Evolutionary conservation across 2,329 filamentous ascomycete genomes (phyloP).

Genomic region (Bipolaris bicolor): DNA sequence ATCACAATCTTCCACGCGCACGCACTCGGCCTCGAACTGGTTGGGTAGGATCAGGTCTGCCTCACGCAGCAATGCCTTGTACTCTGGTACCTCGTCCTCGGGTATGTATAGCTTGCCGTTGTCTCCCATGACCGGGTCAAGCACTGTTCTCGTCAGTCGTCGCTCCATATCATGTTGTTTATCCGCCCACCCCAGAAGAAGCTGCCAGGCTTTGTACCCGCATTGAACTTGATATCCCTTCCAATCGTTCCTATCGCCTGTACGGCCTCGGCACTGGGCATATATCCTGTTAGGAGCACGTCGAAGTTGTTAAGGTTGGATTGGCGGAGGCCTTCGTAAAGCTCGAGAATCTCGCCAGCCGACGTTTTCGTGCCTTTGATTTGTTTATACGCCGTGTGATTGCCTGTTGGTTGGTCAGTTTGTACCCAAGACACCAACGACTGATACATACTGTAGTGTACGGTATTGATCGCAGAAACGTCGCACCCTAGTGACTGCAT

Average conservation of each 20-base stretch:
- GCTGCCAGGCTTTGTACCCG: slow-evolving; percentile 67
- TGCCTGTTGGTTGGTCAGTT: slow-evolving; percentile 64
- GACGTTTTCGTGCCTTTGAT: slow-evolving; percentile 84
- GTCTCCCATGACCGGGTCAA: slow-evolving; percentile 98
- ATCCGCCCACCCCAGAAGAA: slow-evolving; percentile 82
- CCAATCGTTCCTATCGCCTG: slow-evolving; percentile 84
- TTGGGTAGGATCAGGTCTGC: slow-evolving; percentile 95
- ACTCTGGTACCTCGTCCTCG: slow-evolving; percentile 88
- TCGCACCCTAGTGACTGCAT: slow-evolving; percentile 94
- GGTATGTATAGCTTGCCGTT: slow-evolving; percentile 91
- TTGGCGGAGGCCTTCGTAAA: slow-evolving; percentile 84
- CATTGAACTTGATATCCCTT: slow-evolving; percentile 74
- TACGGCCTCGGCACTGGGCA: slow-evolving; percentile 84
- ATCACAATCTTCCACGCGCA: not conserved
- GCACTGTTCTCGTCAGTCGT: slow-evolving; percentile 58
- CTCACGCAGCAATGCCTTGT: slow-evolving; percentile 77
- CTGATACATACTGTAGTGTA: slow-evolving; percentile 80
- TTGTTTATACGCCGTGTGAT: slow-evolving; percentile 91
- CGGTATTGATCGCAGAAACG: slow-evolving; percentile 91
- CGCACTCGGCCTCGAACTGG: slow-evolving; percentile 94
- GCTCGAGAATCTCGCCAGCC: slow-evolving; percentile 79
- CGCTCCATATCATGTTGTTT: too few species aligned
- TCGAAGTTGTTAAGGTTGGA: slow-evolving; percentile 88
- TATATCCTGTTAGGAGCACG: slow-evolving; percentile 93
- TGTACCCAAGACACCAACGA: too few species aligned